A percentile compares a stretch with the other conserved stretches of the same genome.
These are phyloP conservation scores for Syncephalastrum racemosum DNA, from an alignment of 371 early-diverging fungal species.

Conservation along the genomic window DNA sequence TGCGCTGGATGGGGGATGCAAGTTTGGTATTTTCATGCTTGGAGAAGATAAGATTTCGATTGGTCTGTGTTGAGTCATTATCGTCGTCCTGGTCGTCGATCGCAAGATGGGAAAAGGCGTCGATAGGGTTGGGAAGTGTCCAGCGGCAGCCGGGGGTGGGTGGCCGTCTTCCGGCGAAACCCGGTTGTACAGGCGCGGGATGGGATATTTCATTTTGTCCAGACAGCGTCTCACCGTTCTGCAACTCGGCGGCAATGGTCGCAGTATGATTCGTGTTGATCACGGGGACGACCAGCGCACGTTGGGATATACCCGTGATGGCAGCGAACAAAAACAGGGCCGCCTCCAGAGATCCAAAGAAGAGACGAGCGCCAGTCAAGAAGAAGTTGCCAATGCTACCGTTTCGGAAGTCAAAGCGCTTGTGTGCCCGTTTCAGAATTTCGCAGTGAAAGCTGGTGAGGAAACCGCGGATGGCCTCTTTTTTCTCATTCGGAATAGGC, in stretches of 20 bases:
- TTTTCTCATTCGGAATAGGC: slow-evolving; percentile 66
- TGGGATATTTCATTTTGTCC: slow-evolving; percentile 77
- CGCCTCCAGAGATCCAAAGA: slow-evolving; percentile 67
- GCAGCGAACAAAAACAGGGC: slow-evolving; percentile 67
- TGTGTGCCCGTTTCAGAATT: slow-evolving; percentile 61
- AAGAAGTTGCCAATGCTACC: slow-evolving; percentile 79
- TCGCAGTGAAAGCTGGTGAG: slow-evolving; percentile 66
- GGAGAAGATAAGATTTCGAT: slow-evolving; percentile 53
- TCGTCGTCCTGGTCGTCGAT: slow-evolving; percentile 22
- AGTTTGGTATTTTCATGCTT: slow-evolving; percentile 49
- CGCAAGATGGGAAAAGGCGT: slow-evolving; percentile 45
- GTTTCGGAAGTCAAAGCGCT: slow-evolving; percentile 70
- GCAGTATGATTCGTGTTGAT: slow-evolving; percentile 62
- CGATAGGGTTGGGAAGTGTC: slow-evolving; percentile 38
- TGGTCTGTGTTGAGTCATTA: slow-evolving; percentile 7
- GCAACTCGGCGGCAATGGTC: slow-evolving; percentile 61
- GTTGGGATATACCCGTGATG: slow-evolving; percentile 59
- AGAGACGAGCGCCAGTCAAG: slow-evolving; percentile 68
- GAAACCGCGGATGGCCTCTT: slow-evolving; percentile 72
- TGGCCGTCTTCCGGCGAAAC: slow-evolving; percentile 8
- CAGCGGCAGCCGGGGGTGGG: slow-evolving; percentile 14
- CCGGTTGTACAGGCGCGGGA: slow-evolving; percentile 33
- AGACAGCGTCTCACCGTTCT: slow-evolving; percentile 52
- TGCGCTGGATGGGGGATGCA: slow-evolving; percentile 56
- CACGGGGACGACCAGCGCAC: slow-evolving; percentile 60